Evolutionary conservation across 208 protist species (phyloP).

Genomic region (Acanthamoeba castellanii): DNA sequence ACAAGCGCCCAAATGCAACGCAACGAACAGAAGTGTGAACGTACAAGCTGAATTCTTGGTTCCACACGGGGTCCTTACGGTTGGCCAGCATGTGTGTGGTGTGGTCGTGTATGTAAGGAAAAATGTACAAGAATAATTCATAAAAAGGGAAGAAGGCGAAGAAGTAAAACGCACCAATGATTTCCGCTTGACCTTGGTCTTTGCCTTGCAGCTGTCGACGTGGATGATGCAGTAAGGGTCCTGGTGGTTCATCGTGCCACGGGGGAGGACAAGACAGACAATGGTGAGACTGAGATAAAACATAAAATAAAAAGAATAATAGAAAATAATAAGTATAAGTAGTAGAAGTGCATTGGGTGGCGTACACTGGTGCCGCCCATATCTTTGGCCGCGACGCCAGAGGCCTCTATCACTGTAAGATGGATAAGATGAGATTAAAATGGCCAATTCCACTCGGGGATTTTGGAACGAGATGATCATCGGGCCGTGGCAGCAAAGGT

Average conservation of each 20-base stretch:
- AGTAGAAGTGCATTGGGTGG: background rate
- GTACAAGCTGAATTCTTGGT: conserved; percentile 51
- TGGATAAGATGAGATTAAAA: no score
- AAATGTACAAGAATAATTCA: background rate
- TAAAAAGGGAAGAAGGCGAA: no score
- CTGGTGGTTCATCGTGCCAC: background rate
- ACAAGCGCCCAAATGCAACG: background rate
- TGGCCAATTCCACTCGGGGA: no score
- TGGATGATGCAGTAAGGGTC: conserved; percentile 57
- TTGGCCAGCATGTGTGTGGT: background rate
- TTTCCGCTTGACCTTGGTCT: conserved; percentile 52
- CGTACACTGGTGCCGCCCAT: conserved; percentile 58
- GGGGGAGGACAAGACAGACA: background rate
- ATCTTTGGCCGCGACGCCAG: background rate
- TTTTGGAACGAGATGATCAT: no score
- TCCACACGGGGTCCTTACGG: conserved; percentile 31
- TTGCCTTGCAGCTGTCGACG: conserved; percentile 15
- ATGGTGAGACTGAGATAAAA: background rate
- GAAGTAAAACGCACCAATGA: background rate
- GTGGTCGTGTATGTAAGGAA: background rate
- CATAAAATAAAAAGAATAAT: background rate
- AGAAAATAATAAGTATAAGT: background rate
- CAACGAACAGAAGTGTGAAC: background rate
- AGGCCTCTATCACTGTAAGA: background rate
- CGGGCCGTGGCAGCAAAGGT: no score